Conservation (phyloP, 2,329 filamentous ascomycete species). For the Tolypocladium album region DNA sequence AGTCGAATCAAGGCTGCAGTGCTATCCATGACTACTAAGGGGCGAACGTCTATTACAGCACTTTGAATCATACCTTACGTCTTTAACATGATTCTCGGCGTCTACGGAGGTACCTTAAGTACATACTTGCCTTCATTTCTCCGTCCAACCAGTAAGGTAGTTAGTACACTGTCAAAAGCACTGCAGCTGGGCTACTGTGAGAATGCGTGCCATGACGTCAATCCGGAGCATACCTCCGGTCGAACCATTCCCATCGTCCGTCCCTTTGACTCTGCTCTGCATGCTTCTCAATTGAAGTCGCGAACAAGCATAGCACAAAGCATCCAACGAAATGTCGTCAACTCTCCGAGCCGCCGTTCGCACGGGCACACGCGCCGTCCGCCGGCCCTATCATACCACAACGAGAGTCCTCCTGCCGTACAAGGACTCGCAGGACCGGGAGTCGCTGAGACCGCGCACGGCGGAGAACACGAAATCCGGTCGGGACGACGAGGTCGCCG, state of each 20-base stretch:
- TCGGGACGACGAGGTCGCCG: constrained; percentile 48
- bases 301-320: not conserved
- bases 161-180: not conserved
- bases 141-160: no score
- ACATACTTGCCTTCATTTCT: not conserved
- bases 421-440: constrained; percentile 45
- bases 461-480: constrained; percentile 61
- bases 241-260: not conserved
- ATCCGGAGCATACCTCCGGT: not conserved
- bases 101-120: not conserved
- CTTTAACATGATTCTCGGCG: not conserved
- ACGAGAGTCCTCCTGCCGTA: constrained; percentile 21
- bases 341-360: not conserved
- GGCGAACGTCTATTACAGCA: not conserved
- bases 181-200: not conserved
- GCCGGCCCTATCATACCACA: constrained; percentile 22
- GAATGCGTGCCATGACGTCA: not conserved
- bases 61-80: not conserved
- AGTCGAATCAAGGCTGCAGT: not conserved
- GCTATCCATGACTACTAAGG: not conserved
- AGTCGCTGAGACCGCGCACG: constrained; percentile 51
- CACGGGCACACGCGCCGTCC: not conserved
- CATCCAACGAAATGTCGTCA: not conserved
- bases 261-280: not conserved
- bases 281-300: not conserved